Evolutionary conservation across 2,329 filamentous ascomycete genomes (phyloP), one percentile per base, ranked within the genome.

Genomic region (Trichoderma sp.): DNA sequence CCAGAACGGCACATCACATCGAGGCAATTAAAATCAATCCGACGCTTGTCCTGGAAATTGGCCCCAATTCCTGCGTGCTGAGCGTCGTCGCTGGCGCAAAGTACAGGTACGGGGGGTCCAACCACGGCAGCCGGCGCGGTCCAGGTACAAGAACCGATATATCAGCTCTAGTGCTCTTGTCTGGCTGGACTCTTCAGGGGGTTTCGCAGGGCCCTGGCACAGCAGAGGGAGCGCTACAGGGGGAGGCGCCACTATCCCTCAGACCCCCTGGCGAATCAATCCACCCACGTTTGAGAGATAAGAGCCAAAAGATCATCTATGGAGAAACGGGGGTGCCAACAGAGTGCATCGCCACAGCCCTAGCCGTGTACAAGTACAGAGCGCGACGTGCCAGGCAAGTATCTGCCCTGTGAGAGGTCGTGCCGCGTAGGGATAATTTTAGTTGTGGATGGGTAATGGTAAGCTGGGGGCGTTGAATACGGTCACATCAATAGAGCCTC

Each of bases 11-110:
- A 66, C 63, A 66, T 66, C 60, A 24, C 38, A 56, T 65, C 78
- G 80, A 80, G 81, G 81, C 81, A 82, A 82, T 82, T 80, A 82
- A 80, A 81, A 79, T 80, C 79, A 75, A 71, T 72, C 62, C 21
- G 60, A 63, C 50, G 50, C n/a, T 77, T 78, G 12, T 75, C 31
- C 76, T 75, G 79, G 79, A 82, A 82, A 82, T 81, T 68, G 81
- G 76, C 78, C 78, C 27, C 38, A 59, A 76, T 76, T 64, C 45
- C 63, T 64, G 59, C 67, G 66, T 63, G 60, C 71, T 65, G 41
- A 21, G 35, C 27, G 27, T 7, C 6, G 62, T 14, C 18, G 16
- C 24, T 31, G 45, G 21, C 45, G 16, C 62, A 60, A 24, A 24
- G 62, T 66, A 75, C 64, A 29, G 27, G 35, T 75, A 75, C 72